Percentiles rank a stretch among this genome's conserved stretches.
Conservation (phyloP, 192 early-diverging fungal species). For the Backusella parvicylindrica region DNA sequence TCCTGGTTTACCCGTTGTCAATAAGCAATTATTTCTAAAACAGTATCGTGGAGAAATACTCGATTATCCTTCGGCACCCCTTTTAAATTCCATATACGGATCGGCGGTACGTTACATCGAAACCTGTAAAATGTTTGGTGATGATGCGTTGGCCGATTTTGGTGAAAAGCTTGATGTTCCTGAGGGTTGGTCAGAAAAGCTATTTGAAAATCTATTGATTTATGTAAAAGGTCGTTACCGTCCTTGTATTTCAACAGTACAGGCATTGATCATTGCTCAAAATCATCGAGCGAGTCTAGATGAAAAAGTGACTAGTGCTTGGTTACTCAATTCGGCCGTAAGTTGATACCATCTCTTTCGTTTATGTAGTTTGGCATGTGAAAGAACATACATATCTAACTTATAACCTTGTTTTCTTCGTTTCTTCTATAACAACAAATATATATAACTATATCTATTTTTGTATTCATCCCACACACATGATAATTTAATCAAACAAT, state of each 20-base stretch:
- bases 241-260: conserved; percentile 27
- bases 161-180: conserved; percentile 20
- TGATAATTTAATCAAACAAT: not conserved
- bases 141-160: conserved; percentile 8
- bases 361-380: not conserved
- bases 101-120: conserved; percentile 31
- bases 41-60: conserved; percentile 26
- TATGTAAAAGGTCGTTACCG: conserved; percentile 23
- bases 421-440: not conserved
- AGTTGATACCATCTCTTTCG: not conserved
- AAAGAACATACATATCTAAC: not conserved
- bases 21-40: conserved; percentile 59
- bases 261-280: conserved; percentile 31
- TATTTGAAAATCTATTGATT: conserved; percentile 28
- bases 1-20: conserved; percentile 66
- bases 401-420: not conserved
- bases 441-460: no score
- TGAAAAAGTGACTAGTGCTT: conserved; percentile 20
- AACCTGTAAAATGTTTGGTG: conserved; percentile 20
- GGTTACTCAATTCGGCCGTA: conserved; percentile 29
- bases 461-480: no score
- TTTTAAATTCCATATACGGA: conserved; percentile 31
- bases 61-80: conserved; percentile 28
- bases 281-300: conserved; percentile 31
- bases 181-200: conserved; percentile 24